Base-by-base conservation (phyloP, 108 stramenopile genomes). In the Nitzschia sp. region DNA sequence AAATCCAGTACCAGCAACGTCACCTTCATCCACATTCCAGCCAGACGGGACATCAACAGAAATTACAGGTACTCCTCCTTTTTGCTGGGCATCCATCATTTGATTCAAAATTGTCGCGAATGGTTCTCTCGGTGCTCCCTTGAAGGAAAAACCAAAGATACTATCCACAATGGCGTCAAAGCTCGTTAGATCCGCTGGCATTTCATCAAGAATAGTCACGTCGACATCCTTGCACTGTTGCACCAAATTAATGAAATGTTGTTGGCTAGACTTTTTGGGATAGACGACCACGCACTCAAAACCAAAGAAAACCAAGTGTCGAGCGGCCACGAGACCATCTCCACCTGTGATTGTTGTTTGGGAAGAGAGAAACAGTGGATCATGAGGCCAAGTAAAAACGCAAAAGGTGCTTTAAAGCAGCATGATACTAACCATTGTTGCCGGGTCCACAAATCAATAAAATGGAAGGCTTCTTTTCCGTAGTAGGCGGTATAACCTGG, bases 281-380 rank as follows among this genome's bases (percentile, higher is more conserved):
- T 98, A 98, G 3, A 98, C 82, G 13, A 98, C 88, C 21, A 67
- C 76, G 11, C 87, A 85, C 0, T 83, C 70, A 75, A 92, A 91
- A 11, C 97, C 97, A 79, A 98, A 98, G 38, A 95, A 88, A 13
- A 68, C 70, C 26, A 99, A 79, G 73, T 98, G 99, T 5, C 99
- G 85, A 2, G 99, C 97, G 26, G 97, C 97, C 6, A 99, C 99
- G 28, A 99, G 92, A 6, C 97, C 99, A 71, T 99, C 99, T n/a
- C 99, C 99, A 32, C n/a, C n/a, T n/a, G n/a, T n/a, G n/a, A n/a
- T n/a, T n/a, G n/a, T n/a, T n/a, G n/a, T n/a, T n/a, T n/a, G n/a
- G n/a, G n/a, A n/a, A n/a, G n/a, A n/a, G n/a, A n/a, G n/a, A n/a
- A n/a, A n/a, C n/a, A n/a, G n/a, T n/a, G n/a, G n/a, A n/a, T n/a